Percentiles rank a stretch among this genome's conserved stretches.
phyloP scores from a whole-genome alignment of 169 alveolate species.

The Plasmodium gallinaceum region DNA sequence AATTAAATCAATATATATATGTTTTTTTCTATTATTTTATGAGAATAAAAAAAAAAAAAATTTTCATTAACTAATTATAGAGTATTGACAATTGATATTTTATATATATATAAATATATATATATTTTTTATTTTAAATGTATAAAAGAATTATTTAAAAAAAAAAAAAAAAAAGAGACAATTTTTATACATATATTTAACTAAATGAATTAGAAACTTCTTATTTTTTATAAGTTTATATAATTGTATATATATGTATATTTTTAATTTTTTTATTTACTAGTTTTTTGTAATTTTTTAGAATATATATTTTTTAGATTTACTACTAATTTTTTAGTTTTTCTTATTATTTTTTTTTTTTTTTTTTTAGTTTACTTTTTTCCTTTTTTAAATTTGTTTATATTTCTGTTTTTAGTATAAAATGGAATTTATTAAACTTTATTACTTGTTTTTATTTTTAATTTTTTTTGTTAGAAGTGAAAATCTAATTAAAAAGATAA shows the following conservation, averaged over 20 bases:
- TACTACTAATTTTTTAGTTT: neutral
- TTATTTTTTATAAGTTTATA: too few relatives aligned
- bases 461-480: slow-evolving; percentile 2
- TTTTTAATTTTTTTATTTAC: neutral
- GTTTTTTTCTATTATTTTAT: neutral
- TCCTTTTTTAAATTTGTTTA: neutral
- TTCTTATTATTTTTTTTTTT: neutral
- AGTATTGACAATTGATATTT: too few relatives aligned
- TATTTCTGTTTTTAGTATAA: neutral
- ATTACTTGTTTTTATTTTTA: neutral
- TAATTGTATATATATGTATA: too few relatives aligned
- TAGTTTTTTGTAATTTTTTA: slow-evolving; percentile 8
- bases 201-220: too few relatives aligned
- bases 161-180: too few relatives aligned
- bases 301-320: neutral
- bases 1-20: too few relatives aligned
- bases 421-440: neutral
- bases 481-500: slow-evolving; percentile 18
- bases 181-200: too few relatives aligned
- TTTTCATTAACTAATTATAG: too few relatives aligned
- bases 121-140: neutral
- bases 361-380: neutral
- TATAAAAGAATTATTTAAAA: neutral
- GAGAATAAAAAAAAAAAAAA: neutral
- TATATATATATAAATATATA: slow-evolving; percentile 4